Evolutionary conservation across 345 rosid species (phyloP).

Genomic region (Fremontodendron californicum): DNA sequence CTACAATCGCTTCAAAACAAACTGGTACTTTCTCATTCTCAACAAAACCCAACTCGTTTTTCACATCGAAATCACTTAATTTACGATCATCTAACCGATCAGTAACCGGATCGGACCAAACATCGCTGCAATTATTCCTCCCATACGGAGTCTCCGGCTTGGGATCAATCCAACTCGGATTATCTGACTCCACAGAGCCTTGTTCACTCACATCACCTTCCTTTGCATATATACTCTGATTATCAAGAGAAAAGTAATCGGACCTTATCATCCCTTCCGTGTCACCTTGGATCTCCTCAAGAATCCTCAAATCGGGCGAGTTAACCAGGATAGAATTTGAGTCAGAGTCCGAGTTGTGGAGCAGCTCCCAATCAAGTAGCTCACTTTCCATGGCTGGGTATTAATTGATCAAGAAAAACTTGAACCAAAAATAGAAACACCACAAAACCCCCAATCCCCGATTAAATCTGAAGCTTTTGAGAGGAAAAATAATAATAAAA

Average conservation of each 20-base stretch:
- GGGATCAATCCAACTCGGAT: constrained; percentile 95
- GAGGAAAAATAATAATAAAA: too few species aligned
- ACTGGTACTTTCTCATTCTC: constrained; percentile 19
- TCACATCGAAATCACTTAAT: constrained; percentile 35
- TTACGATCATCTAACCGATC: constrained; percentile 66
- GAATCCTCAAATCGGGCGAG: constrained; percentile 27
- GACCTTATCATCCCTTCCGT: constrained; percentile 62
- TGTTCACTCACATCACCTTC: constrained; percentile 35
- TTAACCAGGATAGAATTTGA: constrained; percentile 6
- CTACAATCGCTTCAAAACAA: constrained; percentile 26
- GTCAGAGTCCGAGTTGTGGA: constrained; percentile 46
- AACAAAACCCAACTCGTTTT: constrained; percentile 32
- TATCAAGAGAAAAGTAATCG: constrained; percentile 76
- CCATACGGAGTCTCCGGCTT: constrained; percentile 42
- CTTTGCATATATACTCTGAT: constrained; percentile 34
- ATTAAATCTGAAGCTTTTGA: not conserved
- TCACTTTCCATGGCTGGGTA: constrained; percentile 38
- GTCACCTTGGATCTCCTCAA: constrained; percentile 46
- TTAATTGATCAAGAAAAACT: constrained; percentile 10
- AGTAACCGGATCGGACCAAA: constrained; percentile 87
- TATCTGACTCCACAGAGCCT: constrained; percentile 63
- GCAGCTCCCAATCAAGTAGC: constrained; percentile 77
- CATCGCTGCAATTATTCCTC: constrained; percentile 47
- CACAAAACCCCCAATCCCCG: constrained; percentile 9
- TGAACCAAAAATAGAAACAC: not conserved